Evolutionary conservation across 768 basidiomycete species (phyloP).

Genomic region (Hirschioporus abietinus): DNA sequence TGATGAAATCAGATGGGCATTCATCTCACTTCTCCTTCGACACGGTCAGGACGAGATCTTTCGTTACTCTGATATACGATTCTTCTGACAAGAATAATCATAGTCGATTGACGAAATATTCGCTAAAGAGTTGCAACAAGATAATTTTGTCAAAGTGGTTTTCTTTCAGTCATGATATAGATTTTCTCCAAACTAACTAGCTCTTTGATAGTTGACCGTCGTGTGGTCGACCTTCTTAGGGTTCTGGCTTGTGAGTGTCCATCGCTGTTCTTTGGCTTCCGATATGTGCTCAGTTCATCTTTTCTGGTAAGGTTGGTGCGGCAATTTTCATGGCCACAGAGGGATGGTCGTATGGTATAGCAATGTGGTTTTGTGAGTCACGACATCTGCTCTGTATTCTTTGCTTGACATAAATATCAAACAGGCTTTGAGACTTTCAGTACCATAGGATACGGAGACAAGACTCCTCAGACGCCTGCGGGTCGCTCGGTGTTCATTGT

Average conservation of each 20-base stretch:
- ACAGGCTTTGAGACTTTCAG: conserved; percentile 69
- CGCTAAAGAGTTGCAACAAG: background rate
- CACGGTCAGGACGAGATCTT: background rate
- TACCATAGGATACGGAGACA: conserved; percentile 74
- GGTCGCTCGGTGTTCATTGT: conserved; percentile 74
- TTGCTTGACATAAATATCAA: background rate
- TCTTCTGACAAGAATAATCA: background rate
- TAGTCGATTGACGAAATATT: background rate
- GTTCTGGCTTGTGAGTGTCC: conserved; percentile 67
- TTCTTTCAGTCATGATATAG: conserved; percentile 1
- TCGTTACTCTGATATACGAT: background rate
- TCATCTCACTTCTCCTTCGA: background rate
- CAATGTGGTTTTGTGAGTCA: conserved; percentile 68
- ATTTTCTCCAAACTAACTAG: background rate
- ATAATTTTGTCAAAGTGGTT: background rate
- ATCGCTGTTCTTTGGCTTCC: background rate
- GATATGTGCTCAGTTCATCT: background rate
- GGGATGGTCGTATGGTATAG: conserved; percentile 55
- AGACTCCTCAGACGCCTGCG: conserved; percentile 53
- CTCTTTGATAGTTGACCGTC: conserved; percentile 30
- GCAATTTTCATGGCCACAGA: conserved; percentile 67
- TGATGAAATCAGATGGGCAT: background rate
- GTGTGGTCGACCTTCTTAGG: conserved; percentile 57
- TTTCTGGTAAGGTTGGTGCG: conserved; percentile 49
- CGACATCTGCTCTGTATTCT: background rate